Conservation (phyloP, 192 early-diverging fungal genomes). For the Coemansia sp. region DNA sequence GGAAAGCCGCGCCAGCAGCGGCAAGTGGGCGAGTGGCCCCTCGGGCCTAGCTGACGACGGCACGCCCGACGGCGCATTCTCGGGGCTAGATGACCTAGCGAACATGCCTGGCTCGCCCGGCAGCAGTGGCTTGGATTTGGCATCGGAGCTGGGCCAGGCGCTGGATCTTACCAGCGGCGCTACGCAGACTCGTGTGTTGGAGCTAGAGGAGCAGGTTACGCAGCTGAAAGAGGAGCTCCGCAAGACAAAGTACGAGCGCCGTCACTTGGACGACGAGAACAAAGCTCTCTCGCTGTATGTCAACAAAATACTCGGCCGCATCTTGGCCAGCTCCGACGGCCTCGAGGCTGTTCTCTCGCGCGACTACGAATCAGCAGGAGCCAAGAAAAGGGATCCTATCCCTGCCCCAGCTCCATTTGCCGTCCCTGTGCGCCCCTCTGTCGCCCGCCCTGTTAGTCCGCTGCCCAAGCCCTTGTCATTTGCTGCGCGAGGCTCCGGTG, state of each 20-base stretch:
- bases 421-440: conserved; percentile 9
- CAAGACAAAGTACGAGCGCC: conserved; percentile 59
- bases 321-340: conserved; percentile 60
- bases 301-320: conserved; percentile 73
- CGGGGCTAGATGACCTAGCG: background rate
- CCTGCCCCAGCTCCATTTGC: background rate
- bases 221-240: conserved; percentile 49
- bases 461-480: conserved; percentile 14
- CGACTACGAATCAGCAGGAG: conserved; percentile 43
- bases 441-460: conserved; percentile 6
- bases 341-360: conserved; percentile 49
- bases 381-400: conserved; percentile 1
- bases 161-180: conserved; percentile 12
- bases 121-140: conserved; percentile 35
- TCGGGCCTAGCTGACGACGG: conserved; percentile 17
- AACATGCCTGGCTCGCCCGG: conserved; percentile 5
- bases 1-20: conserved; percentile 47
- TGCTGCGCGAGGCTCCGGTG: conserved; percentile 35
- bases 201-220: conserved; percentile 42
- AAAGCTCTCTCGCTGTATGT: conserved; percentile 69
- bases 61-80: conserved; percentile 1
- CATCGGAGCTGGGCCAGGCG: conserved; percentile 46
- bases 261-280: conserved; percentile 63
- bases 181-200: conserved; percentile 17
- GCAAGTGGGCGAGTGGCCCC: conserved; percentile 12